A percentile compares a stretch with the other conserved stretches of the same genome.
phyloP scores from a whole-genome alignment of 305 asterid species.

The Fraxinus greggii region DNA sequence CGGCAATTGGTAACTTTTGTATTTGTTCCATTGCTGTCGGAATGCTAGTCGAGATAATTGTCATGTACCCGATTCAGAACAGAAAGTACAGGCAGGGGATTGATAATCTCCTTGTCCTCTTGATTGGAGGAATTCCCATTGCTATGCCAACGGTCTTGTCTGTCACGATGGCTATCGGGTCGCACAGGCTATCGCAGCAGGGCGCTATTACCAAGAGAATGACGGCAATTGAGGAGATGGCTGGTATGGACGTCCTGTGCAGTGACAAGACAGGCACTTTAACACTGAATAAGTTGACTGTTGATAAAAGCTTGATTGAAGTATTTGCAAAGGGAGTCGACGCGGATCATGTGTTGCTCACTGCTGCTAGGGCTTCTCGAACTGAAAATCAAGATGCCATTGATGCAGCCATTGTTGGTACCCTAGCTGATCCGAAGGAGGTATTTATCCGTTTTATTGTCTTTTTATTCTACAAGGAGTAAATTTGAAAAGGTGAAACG shows the following conservation, averaged over 20 bases:
- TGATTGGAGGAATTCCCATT: conserved; percentile 61
- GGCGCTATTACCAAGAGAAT: conserved; percentile 57
- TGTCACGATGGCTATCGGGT: conserved; percentile 63
- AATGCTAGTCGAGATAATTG: conserved; percentile 53
- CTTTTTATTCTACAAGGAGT: neutral
- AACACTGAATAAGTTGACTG: conserved; percentile 49
- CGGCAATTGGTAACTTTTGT: conserved; percentile 60
- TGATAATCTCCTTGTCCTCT: conserved; percentile 51
- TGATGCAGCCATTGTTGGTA: conserved; percentile 63
- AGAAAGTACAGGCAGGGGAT: conserved; percentile 51
- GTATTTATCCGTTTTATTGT: conserved; percentile 18
- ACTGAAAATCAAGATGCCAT: conserved; percentile 59
- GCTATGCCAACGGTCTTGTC: conserved; percentile 60
- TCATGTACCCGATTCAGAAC: conserved; percentile 59
- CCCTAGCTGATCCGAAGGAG: conserved; percentile 67
- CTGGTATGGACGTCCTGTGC: conserved; percentile 60
- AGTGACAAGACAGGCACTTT: conserved; percentile 59
- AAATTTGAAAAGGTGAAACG: neutral
- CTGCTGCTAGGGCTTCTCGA: conserved; percentile 62
- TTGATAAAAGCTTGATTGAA: conserved; percentile 50
- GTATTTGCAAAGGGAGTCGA: conserved; percentile 50
- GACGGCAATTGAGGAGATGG: conserved; percentile 63
- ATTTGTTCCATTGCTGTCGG: conserved; percentile 60
- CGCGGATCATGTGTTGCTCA: conserved; percentile 41
- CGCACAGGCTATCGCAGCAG: conserved; percentile 58